Evolutionary conservation across 2,329 filamentous ascomycete species (phyloP).

Genomic region (Chrysosporium keratinophilum): DNA sequence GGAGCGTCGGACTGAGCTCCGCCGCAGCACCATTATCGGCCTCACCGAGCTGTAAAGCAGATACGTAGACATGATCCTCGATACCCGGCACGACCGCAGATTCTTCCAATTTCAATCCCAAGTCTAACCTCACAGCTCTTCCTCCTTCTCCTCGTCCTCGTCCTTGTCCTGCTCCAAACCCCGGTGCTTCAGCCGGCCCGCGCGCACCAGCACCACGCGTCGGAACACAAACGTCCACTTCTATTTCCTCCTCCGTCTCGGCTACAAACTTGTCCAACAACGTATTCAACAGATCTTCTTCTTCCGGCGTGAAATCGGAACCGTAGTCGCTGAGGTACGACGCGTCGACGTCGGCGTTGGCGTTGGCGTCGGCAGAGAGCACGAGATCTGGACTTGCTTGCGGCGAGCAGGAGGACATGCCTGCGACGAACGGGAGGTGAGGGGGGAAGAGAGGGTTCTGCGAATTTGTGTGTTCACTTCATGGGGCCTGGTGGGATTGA

Average conservation of each 20-base stretch:
- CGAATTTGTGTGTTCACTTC: not conserved
- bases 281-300: slow-evolving; percentile 44
- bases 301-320: slow-evolving; percentile 50
- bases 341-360: slow-evolving; percentile 6
- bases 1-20: not conserved
- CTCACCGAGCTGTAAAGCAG: not conserved
- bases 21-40: not conserved
- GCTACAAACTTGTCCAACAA: slow-evolving; percentile 40
- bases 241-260: slow-evolving; percentile 16
- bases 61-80: slow-evolving; percentile 4
- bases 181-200: too few relatives aligned
- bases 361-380: slow-evolving; percentile 4
- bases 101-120: too few relatives aligned
- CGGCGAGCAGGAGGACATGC: slow-evolving; percentile 8
- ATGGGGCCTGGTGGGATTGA: not conserved
- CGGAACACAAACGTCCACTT: slow-evolving; percentile 20
- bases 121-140: too few relatives aligned
- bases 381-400: not conserved
- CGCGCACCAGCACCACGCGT: slow-evolving; percentile 7
- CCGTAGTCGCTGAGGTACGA: slow-evolving; percentile 50
- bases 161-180: too few relatives aligned
- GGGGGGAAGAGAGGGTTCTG: not conserved
- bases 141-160: too few relatives aligned
- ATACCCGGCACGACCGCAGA: slow-evolving; percentile 7
- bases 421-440: not conserved